Evolutionary conservation across 2,329 filamentous ascomycete genomes (phyloP), one percentile per base, ranked within the genome.

Genomic region (Fusarium sp.): DNA sequence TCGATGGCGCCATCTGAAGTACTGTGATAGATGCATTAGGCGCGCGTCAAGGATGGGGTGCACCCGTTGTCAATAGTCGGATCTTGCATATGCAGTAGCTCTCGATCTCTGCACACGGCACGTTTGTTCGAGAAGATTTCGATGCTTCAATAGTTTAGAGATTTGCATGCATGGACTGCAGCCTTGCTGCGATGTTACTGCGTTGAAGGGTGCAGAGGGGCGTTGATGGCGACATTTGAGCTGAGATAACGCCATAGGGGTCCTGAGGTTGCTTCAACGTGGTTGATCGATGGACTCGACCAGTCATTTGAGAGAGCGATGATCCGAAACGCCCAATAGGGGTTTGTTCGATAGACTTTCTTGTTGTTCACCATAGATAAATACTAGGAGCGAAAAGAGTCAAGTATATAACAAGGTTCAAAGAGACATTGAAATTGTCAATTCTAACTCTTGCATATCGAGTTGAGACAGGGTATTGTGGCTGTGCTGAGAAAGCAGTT

Each of bases 61-160:
- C 20, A 46, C 7, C 14, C n/a, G 36, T 4, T 27, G 9, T 56
- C 36, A 39, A 18, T n/a, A 33, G 64, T 35, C 63, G 15, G 14
- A 68, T 69, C 65, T 68, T 4, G 49, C 65, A 68, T 68, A 52
- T 68, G 64, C 45, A 42, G 46, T 22, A 33, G 4, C 3, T 25
- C 29, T 11, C 20, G 49, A 68, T 68, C 49, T 52, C n/a, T 35
- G 18, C 20, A 9, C 25, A 38, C 25, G 9, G 10, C 7, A 31
- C 31, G 10, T 22, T 18, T 59, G 22, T 44, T 36, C 29, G 25
- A 31, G 3, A 22, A 52, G n/a, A 8, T 22, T 18, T 46, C 18
- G 2, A 18, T 29, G 35, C 15, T 38, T 29, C 13, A 17, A n/a
- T 46, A 41, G 45, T 42, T 53, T 0, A 12, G n/a, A 18, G 17